Evolutionary conservation across 2,329 filamentous ascomycete species (phyloP).

Genomic region (Diaporthe sp.): DNA sequence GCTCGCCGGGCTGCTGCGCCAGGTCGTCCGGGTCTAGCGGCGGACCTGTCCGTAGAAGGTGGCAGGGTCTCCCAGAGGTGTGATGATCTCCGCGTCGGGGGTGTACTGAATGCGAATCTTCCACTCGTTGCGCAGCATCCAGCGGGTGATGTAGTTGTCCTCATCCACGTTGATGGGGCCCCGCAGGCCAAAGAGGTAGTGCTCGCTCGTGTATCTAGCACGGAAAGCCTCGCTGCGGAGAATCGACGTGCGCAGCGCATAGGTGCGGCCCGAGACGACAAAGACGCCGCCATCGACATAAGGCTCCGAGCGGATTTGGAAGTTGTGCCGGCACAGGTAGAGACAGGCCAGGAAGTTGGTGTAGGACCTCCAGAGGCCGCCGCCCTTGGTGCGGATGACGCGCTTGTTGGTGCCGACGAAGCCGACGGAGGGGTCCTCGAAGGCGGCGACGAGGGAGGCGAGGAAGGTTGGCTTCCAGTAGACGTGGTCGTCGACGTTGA

Average conservation of each 20-base stretch:
- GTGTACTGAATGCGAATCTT: slow-evolving; percentile 67
- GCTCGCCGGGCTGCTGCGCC: slow-evolving; percentile 65
- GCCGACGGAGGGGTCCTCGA: slow-evolving; percentile 61
- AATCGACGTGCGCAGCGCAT: slow-evolving; percentile 63
- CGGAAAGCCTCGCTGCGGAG: slow-evolving; percentile 59
- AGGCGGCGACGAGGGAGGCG: slow-evolving; percentile 55
- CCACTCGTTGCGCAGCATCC: slow-evolving; percentile 62
- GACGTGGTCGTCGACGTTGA: slow-evolving; percentile 66
- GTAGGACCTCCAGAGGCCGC: slow-evolving; percentile 48
- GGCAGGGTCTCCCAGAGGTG: slow-evolving; percentile 61
- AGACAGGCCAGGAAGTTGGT: slow-evolving; percentile 69
- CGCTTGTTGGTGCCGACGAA: slow-evolving; percentile 69
- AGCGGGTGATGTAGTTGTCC: slow-evolving; percentile 72
- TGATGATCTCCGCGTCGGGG: slow-evolving; percentile 61
- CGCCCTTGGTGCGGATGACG: slow-evolving; percentile 54
- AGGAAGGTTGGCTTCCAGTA: slow-evolving; percentile 61
- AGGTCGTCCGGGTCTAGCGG: slow-evolving; percentile 71
- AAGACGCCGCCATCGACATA: slow-evolving; percentile 70
- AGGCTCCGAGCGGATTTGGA: slow-evolving; percentile 68
- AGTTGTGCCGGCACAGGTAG: slow-evolving; percentile 74
- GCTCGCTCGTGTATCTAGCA: slow-evolving; percentile 60
- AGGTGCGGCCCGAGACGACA: slow-evolving; percentile 68
- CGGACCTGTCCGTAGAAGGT: slow-evolving; percentile 66
- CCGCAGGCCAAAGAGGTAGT: slow-evolving; percentile 58
- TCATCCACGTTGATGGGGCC: slow-evolving; percentile 67